These are phyloP conservation scores for Rhizophora apiculata DNA, from an alignment of 345 rosid genomes.

Conservation along the genomic window DNA sequence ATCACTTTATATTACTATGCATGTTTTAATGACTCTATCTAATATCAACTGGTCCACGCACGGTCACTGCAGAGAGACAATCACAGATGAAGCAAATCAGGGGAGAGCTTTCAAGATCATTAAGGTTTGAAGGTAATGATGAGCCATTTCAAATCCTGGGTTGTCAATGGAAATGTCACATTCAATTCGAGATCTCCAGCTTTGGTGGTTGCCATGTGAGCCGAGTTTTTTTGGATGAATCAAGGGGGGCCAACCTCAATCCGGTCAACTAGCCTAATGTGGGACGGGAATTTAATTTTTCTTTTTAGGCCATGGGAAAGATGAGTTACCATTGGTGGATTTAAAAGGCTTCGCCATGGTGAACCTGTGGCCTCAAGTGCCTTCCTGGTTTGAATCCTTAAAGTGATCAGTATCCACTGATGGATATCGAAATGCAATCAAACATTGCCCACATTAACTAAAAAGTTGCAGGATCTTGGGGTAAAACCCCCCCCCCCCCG, in stretches of 20 bases:
- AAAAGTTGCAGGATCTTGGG: not conserved
- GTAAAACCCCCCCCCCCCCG: too few species aligned
- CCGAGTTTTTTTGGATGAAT: conserved; percentile 4
- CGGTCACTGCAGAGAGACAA: not conserved
- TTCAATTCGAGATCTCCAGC: not conserved
- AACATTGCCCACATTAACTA: conserved; percentile 1
- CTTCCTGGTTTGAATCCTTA: conserved; percentile 4
- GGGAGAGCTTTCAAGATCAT: conserved; percentile 17
- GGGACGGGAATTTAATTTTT: not conserved
- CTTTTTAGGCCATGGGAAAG: not conserved
- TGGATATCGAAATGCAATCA: not conserved
- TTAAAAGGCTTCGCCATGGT: conserved; percentile 7
- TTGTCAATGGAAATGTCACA: not conserved
- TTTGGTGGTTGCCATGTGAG: conserved; percentile 15
- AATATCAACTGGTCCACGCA: not conserved
- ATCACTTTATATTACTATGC: not conserved
- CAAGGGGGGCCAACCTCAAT: conserved; percentile 10
- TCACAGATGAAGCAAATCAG: conserved; percentile 6
- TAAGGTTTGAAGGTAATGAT: not conserved
- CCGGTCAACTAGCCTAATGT: not conserved
- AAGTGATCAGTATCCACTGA: not conserved
- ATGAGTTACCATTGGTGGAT: conserved; percentile 11
- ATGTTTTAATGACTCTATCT: too few species aligned
- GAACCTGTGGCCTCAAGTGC: conserved; percentile 14
- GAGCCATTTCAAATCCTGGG: not conserved